Evolutionary conservation across 768 basidiomycete species (phyloP), one percentile per base, ranked within the genome.

Genomic region (Gymnopilus junonius): DNA sequence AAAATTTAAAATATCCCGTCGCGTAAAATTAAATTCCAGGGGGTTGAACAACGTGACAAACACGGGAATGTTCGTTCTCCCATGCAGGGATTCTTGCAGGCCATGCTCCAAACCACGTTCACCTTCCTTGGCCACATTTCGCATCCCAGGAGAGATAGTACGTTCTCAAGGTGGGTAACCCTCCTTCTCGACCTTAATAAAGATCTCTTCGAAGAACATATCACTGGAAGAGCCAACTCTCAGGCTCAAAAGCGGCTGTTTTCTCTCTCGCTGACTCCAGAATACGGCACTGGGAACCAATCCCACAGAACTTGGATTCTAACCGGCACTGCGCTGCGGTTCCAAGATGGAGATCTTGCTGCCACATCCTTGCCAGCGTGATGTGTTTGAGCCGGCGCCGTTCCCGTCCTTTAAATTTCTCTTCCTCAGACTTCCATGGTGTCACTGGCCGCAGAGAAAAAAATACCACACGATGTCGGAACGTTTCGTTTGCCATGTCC

Each of bases 91-190:
- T 32, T 20, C 20, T 34, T n/a, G n/a, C 4, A 20, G 8, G 15
- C 23, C 11, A 40, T 25, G 14, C 58, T 29, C 12, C 15, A 59
- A 53, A 42, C 15, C 40, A 42, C 40, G 5, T 20, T 42, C 40
- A 32, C 48, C n/a, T n/a, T n/a, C n/a, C n/a, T n/a, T n/a, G n/a
- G n/a, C n/a, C 29, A 51, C 48, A 5, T 31, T 45, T 7, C 29
- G 8, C 25, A 50, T 48, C 45, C 46, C 61, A 48, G 45, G 54
- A 62, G 42, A 34, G 61, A 31, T 32, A 37, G 20, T 15, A n/a
- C 27, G 45, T 56, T 56, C 61, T 29, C 61, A 62, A 56, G 43
- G 39, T 48, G n/a, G n/a, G n/a, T n/a, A n/a, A 48, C 17, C 37
- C 25, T 7, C 10, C 39, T 55, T 55, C 35, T 55, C 21, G 10